Evolutionary conservation across 148 eudicot genomes (phyloP).

Genomic region (Rheum nobile): DNA sequence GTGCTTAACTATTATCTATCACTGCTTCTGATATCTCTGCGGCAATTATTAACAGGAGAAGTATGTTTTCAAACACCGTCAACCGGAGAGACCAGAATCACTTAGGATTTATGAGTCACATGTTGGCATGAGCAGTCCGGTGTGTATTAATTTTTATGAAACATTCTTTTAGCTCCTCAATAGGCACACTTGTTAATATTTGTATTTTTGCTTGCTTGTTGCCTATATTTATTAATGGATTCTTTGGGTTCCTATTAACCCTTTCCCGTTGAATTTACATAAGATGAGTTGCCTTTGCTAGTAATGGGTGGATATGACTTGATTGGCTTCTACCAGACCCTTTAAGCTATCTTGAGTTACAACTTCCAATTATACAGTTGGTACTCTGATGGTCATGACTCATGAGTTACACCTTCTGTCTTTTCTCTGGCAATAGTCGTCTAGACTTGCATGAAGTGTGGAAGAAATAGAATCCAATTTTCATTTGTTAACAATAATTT

Average conservation of each 20-base stretch:
- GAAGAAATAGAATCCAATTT: background rate
- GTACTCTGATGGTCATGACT: background rate
- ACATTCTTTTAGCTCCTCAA: background rate
- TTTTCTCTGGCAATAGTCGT: background rate
- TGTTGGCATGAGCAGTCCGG: conserved; percentile 99
- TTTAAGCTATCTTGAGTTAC: background rate
- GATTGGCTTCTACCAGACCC: background rate
- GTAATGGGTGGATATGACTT: background rate
- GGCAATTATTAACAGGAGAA: conserved; percentile 39
- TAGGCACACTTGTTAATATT: background rate
- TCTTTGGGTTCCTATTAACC: background rate
- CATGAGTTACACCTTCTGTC: background rate
- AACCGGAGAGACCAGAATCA: conserved; percentile 80
- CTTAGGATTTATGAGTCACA: conserved; percentile 90
- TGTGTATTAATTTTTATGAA: conserved; percentile 23
- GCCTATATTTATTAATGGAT: background rate
- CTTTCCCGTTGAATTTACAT: background rate
- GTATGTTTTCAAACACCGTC: conserved; percentile 73
- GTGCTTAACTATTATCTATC: background rate
- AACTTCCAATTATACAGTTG: background rate
- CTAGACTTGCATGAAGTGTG: background rate
- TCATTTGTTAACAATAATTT: background rate
- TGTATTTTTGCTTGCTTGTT: background rate
- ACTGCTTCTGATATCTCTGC: background rate
- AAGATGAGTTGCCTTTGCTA: background rate